phyloP scores from a whole-genome alignment of 306 rosid species.

The Arachis hypogaea region DNA sequence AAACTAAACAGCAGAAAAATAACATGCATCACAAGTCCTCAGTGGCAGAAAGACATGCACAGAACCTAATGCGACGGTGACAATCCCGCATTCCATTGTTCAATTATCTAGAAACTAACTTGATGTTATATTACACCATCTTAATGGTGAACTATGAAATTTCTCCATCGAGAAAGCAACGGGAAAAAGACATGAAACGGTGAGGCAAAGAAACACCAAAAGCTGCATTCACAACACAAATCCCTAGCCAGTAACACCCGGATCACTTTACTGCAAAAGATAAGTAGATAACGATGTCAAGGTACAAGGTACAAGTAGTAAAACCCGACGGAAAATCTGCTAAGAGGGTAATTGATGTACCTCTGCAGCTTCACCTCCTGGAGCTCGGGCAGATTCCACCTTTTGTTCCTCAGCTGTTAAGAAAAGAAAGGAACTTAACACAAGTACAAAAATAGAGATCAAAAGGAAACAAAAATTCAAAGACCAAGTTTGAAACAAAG shows the following conservation, averaged over 20 bases:
- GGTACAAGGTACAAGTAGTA: not conserved
- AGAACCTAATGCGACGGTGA: conserved; percentile 30
- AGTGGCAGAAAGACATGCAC: conserved; percentile 17
- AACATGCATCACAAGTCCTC: conserved; percentile 22
- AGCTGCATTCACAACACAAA: conserved; percentile 26
- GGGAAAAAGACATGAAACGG: not conserved
- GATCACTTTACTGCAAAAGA: conserved; percentile 43
- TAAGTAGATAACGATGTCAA: not conserved
- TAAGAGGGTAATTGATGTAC: conserved; percentile 30
- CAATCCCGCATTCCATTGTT: conserved; percentile 16
- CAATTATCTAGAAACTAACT: conserved; percentile 33
- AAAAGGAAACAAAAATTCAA: not conserved
- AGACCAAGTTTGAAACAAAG: not conserved
- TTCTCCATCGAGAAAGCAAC: conserved; percentile 28
- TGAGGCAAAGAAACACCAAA: conserved; percentile 12
- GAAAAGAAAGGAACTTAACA: not conserved
- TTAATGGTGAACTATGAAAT: conserved; percentile 32
- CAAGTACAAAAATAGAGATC: not conserved
- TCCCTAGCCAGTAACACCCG: conserved; percentile 3
- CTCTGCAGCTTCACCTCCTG: conserved; percentile 50
- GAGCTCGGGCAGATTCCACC: conserved; percentile 40
- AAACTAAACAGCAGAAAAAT: conserved; percentile 21
- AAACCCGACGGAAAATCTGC: not conserved
- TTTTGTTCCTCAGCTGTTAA: conserved; percentile 49
- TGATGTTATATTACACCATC: conserved; percentile 5